phyloP scores from a whole-genome alignment of 805 yeast species.

The Ascoidea tarda region DNA sequence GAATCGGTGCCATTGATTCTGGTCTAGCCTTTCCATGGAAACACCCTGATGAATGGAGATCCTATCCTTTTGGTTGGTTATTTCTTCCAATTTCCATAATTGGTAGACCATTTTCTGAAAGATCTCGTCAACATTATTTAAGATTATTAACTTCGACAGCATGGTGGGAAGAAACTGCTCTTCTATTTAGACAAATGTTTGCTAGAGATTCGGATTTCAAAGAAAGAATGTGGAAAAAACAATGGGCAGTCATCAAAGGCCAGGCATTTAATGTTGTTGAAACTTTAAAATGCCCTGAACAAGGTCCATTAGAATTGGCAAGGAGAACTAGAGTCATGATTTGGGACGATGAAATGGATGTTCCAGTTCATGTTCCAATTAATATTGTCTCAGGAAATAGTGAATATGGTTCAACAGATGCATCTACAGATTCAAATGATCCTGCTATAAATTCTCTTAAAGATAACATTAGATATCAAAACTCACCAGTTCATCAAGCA shows the following conservation, averaged over 20 bases:
- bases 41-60: conserved; percentile 72
- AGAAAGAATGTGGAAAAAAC: conserved; percentile 51
- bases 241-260: conserved; percentile 60
- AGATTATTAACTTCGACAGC: conserved; percentile 40
- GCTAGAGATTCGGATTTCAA: conserved; percentile 46
- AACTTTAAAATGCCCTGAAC: conserved; percentile 36
- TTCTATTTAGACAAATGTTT: conserved; percentile 32
- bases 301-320: conserved; percentile 57
- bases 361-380: conserved; percentile 30
- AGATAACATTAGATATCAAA: not conserved
- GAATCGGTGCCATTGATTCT: conserved; percentile 62
- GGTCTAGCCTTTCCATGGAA: conserved; percentile 72
- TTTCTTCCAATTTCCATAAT: conserved; percentile 48
- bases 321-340: conserved; percentile 42
- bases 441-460: not conserved
- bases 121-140: conserved; percentile 40
- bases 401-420: conserved; percentile 19
- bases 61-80: conserved; percentile 71
- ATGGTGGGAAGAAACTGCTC: conserved; percentile 60
- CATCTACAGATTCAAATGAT: not conserved
- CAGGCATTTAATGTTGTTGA: conserved; percentile 70
- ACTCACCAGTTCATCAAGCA: conserved; percentile 2
- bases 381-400: conserved; percentile 28
- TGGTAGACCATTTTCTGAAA: conserved; percentile 50
- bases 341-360: conserved; percentile 46